Evolutionary conservation across 2,329 filamentous ascomycete species (phyloP), one percentile per base, ranked within the genome.

Genomic region (Chaetomiaceae sp.): DNA sequence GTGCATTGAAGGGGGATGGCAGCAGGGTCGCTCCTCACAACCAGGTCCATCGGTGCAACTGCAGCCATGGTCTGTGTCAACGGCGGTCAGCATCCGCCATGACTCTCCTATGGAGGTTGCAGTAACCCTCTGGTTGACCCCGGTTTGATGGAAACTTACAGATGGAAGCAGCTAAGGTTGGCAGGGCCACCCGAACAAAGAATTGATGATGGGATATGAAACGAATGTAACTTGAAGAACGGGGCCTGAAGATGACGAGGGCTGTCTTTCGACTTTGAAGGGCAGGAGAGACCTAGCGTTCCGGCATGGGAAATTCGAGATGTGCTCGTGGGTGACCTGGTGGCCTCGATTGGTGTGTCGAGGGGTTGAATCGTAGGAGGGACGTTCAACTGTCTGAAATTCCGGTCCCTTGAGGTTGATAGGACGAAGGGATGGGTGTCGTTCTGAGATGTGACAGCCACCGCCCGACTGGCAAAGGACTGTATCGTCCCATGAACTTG

Each of bases 1-100:
- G 77, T 83, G 79, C 92, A 97, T 60, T 82, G 72, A 43, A 96
- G 81, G 50, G 86, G 82, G 53, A 90, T 84, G 42, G 65, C 33
- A 41, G 41, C 37, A 43, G 53, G 48, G 13, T 38, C 47, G 44
- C 23, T 41, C 49, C 39, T 55, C 48, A 45, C 49, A 39, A 55
- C 44, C 50, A 54, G 17, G 2, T 58, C 54, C 60, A 63, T 63
- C 16, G 55, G 54, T n/a, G 62, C 58, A 43, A 60, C 46, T 8
- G 64, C 58, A 44, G 67, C 69, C 73, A 76, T 75, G 48, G 55
- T 70, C 57, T 61, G 55, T 42, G n/a, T 16, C 7, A 20, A 38
- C 16, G 21, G 27, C 4, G 41, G 52, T 59, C 48, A 60, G 53
- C 23, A 37, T 39, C 9, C 8, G 41, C n/a, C 20, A 19, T 20